Conservation (phyloP, 1,284 basidiomycete species). For the Prillingera fragicola region DNA sequence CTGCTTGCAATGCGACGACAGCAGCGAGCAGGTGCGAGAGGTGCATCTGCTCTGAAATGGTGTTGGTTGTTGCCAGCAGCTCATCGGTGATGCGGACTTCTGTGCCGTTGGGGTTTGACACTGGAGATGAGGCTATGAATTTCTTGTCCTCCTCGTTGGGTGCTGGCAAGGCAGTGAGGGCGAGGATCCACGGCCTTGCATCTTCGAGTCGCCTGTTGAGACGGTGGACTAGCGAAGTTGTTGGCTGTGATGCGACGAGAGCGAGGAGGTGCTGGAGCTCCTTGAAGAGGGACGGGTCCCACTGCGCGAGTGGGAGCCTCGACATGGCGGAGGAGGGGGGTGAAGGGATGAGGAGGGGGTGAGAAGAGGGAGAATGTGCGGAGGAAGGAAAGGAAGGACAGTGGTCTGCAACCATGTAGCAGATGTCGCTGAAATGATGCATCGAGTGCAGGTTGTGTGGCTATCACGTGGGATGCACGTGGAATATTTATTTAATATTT, state of each 20-base stretch:
- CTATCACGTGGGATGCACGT: slow-evolving; percentile 1
- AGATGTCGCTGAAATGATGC: no score
- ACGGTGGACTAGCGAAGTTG: slow-evolving; percentile 32
- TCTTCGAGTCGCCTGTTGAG: slow-evolving; percentile 31
- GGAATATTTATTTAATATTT: neutral
- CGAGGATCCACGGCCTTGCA: slow-evolving; percentile 40
- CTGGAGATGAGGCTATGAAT: slow-evolving; percentile 27
- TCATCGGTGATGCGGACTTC: slow-evolving; percentile 33
- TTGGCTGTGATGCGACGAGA: slow-evolving; percentile 32
- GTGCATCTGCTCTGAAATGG: slow-evolving; percentile 26
- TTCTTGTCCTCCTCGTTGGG: slow-evolving; percentile 36
- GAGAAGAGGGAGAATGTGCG: no score
- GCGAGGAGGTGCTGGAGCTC: slow-evolving; percentile 36
- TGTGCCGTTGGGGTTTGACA: slow-evolving; percentile 24
- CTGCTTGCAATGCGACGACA: slow-evolving; percentile 33
- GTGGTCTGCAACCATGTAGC: no score
- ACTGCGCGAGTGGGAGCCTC: slow-evolving; percentile 28
- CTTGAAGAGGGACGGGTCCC: slow-evolving; percentile 38
- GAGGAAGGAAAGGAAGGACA: no score
- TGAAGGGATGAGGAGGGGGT: neutral
- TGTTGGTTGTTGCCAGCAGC: slow-evolving; percentile 28
- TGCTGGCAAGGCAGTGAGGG: slow-evolving; percentile 30
- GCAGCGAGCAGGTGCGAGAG: slow-evolving; percentile 38
- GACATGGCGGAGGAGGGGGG: slow-evolving; percentile 17
- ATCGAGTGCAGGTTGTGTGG: neutral